Conservation (phyloP, 306 rosid genomes). For the Castanea mollissima region DNA sequence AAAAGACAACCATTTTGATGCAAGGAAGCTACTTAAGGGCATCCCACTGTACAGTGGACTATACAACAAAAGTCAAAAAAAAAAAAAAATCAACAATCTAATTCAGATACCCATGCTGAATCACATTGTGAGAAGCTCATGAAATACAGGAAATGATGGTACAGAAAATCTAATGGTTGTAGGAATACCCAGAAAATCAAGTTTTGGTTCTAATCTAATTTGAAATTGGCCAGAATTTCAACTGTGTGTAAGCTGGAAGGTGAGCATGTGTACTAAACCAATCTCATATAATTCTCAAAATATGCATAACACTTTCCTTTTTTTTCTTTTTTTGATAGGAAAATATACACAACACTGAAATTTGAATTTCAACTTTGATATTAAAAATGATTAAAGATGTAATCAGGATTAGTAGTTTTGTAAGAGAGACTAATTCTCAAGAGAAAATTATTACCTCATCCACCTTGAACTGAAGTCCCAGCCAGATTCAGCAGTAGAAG, state of each 20-base stretch:
- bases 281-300: background rate
- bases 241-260: background rate
- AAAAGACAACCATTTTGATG: background rate
- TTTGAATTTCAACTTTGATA: background rate
- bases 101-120: too few relatives aligned
- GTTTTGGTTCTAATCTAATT: background rate
- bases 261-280: background rate
- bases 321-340: too few relatives aligned
- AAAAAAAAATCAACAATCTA: too few relatives aligned
- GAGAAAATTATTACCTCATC: slow-evolving; percentile 61
- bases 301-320: background rate
- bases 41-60: background rate
- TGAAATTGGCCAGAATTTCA: background rate
- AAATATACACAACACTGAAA: background rate
- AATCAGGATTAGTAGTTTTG: background rate
- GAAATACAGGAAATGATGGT: too few relatives aligned
- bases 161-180: background rate
- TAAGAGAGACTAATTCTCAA: background rate
- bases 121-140: too few relatives aligned
- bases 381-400: background rate
- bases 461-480: slow-evolving; percentile 97
- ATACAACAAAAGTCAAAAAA: too few relatives aligned
- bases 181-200: background rate
- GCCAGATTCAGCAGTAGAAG: slow-evolving; percentile 87
- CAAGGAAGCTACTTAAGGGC: background rate